Conservation (phyloP, 108 stramenopile species). For the Conticribra weissflogii region DNA sequence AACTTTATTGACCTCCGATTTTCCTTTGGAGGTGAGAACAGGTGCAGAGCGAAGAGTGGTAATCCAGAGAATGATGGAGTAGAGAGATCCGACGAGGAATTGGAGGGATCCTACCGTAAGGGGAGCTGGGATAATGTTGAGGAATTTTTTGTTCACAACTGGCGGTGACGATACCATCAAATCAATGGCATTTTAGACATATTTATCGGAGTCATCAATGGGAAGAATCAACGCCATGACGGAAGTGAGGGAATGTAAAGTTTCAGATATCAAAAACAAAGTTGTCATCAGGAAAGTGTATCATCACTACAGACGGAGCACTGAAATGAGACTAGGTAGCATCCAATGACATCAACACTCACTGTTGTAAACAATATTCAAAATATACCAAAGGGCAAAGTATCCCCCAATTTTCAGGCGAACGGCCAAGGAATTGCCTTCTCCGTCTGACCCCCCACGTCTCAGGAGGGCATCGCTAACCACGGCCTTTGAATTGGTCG, state of each 20-base stretch:
- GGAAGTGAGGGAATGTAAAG: neutral
- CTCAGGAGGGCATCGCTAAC: neutral
- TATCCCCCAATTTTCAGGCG: conserved; percentile 75
- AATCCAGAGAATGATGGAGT: conserved; percentile 76
- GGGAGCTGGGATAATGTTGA: conserved; percentile 91
- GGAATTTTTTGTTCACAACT: conserved; percentile 94
- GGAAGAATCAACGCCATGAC: neutral
- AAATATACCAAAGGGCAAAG: conserved; percentile 95
- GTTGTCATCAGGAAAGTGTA: too few relatives aligned
- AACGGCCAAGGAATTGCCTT: neutral
- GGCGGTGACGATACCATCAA: neutral
- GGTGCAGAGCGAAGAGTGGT: conserved; percentile 72
- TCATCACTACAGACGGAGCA: neutral
- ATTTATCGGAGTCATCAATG: neutral
- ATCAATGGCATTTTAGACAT: neutral
- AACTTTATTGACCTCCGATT: conserved; percentile 49
- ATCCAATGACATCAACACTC: conserved; percentile 37
- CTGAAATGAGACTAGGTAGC: neutral
- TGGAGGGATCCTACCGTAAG: conserved; percentile 90
- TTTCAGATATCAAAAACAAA: neutral
- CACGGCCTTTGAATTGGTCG: too few relatives aligned
- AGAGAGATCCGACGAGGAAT: conserved; percentile 86
- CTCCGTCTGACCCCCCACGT: conserved; percentile 25
- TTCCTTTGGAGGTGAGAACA: conserved; percentile 56
- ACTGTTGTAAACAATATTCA: conserved; percentile 97